Percentiles rank a stretch among this genome's conserved stretches.
Conservation (phyloP, 805 yeast genomes). For the Metschnikowia peoriensis region DNA sequence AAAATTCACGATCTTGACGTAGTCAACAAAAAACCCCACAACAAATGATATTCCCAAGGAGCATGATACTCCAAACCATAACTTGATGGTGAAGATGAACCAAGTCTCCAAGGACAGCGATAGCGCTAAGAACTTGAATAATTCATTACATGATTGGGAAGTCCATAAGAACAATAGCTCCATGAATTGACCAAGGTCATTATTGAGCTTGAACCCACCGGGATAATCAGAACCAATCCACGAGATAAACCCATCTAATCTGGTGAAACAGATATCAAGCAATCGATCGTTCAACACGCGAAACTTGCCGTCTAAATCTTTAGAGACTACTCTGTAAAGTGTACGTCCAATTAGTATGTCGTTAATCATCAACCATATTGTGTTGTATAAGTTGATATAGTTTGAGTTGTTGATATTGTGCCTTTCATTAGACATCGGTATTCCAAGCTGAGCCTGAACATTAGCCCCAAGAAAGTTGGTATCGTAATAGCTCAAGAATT, state of each 20-base stretch:
- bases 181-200: conserved; percentile 78
- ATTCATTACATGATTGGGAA: conserved; percentile 57
- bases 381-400: conserved; percentile 78
- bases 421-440: conserved; percentile 36
- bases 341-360: conserved; percentile 75
- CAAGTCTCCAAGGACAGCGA: neutral
- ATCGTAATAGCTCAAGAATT: conserved; percentile 59
- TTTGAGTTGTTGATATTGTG: conserved; percentile 45
- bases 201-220: conserved; percentile 89
- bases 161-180: conserved; percentile 90
- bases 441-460: conserved; percentile 34
- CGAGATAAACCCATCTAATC: conserved; percentile 48
- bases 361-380: conserved; percentile 82
- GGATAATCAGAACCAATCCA: conserved; percentile 84
- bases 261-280: conserved; percentile 27
- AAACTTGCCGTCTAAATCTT: conserved; percentile 33
- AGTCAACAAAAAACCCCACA: conserved; percentile 64
- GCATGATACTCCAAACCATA: conserved; percentile 19
- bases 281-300: conserved; percentile 19
- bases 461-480: conserved; percentile 36
- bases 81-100: conserved; percentile 4
- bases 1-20: conserved; percentile 57
- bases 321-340: conserved; percentile 30
- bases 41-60: conserved; percentile 67
- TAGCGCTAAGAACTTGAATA: conserved; percentile 7